These are phyloP conservation scores for Nicotiana undulata DNA, from an alignment of 257 asterid genomes.

Conservation along the genomic window DNA sequence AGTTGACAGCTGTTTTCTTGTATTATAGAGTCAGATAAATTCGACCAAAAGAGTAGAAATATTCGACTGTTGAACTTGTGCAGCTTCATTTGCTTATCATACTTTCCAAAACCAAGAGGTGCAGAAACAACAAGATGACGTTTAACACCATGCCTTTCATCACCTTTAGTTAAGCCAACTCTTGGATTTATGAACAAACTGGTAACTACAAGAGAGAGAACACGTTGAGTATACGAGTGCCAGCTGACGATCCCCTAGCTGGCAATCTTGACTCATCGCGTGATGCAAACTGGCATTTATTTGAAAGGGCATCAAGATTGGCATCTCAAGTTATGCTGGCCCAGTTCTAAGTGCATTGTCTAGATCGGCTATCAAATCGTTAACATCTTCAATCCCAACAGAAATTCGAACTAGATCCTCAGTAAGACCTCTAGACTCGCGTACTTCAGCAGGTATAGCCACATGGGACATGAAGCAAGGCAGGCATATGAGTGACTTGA, in stretches of 20 bases:
- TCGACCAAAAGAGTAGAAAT: neutral
- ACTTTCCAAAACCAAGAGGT: neutral
- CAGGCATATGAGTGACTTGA: slow-evolving; percentile 85
- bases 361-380: slow-evolving; percentile 70
- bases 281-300: neutral
- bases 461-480: slow-evolving; percentile 95
- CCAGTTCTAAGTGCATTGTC: slow-evolving; percentile 52
- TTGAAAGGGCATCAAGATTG: neutral
- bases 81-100: no score
- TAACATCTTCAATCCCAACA: slow-evolving; percentile 78
- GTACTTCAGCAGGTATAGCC: slow-evolving; percentile 65
- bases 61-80: neutral
- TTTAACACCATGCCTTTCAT: neutral
- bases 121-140: neutral
- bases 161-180: neutral
- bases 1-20: no score
- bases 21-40: no score
- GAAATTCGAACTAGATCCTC: slow-evolving; percentile 77
- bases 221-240: neutral
- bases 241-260: neutral
- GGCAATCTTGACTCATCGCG: neutral
- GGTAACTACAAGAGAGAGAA: neutral
- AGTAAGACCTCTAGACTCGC: slow-evolving; percentile 68
- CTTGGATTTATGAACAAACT: neutral
- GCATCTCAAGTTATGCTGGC: slow-evolving; percentile 27